These are phyloP conservation scores for Nicotiana obtusifolia DNA, from an alignment of 257 asterid genomes.

Conservation along the genomic window DNA sequence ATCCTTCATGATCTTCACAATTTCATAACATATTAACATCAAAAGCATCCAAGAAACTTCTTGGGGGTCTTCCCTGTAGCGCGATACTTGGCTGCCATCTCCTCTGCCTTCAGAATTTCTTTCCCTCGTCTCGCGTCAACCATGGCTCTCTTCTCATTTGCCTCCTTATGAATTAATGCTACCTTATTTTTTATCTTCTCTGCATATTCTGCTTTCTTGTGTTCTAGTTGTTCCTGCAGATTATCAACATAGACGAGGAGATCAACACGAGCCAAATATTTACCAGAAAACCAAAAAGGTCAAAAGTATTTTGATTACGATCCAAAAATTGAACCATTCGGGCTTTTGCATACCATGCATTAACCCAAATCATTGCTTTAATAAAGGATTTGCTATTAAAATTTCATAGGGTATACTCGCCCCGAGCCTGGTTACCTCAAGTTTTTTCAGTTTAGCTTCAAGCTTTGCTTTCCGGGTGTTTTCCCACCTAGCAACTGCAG, in stretches of 20 bases:
- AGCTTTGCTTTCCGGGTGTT: conserved; percentile 59
- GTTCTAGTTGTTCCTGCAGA: conserved; percentile 53
- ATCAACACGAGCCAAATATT: not conserved
- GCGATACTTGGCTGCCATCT: conserved; percentile 53
- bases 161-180: conserved; percentile 52
- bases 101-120: conserved; percentile 58
- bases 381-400: not conserved
- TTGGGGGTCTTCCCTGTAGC: conserved; percentile 55
- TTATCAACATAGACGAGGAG: not conserved
- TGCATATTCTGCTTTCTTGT: conserved; percentile 63
- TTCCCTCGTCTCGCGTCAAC: conserved; percentile 53
- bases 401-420: not conserved
- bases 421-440: conserved; percentile 40
- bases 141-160: conserved; percentile 68
- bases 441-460: conserved; percentile 53
- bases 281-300: not conserved
- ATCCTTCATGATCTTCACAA: not conserved
- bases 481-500: conserved; percentile 68
- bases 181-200: conserved; percentile 62
- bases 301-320: not conserved
- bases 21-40: conserved; percentile 15
- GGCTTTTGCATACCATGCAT: not conserved
- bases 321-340: not conserved
- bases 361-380: not conserved
- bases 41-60: conserved; percentile 46